A percentile compares a stretch with the other conserved stretches of the same genome.
phyloP scores from a whole-genome alignment of 345 rosid species.

The Balakata baccata region DNA sequence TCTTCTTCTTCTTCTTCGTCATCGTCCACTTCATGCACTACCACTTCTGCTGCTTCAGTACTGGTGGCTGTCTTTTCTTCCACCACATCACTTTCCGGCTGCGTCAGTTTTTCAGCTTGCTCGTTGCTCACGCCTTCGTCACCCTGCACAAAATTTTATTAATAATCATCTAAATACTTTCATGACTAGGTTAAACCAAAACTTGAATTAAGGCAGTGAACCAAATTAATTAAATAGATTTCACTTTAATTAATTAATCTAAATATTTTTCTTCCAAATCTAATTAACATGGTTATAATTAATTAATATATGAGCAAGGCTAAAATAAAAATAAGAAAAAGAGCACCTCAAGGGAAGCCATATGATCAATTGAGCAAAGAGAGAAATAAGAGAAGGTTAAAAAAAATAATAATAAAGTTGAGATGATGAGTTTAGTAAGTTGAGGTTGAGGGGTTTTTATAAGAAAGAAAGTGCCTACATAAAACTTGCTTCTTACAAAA shows the following conservation, averaged over 20 bases:
- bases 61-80: constrained; percentile 18
- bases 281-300: no score
- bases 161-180: not conserved
- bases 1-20: constrained; percentile 14
- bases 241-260: no score
- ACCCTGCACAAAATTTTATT: constrained; percentile 6
- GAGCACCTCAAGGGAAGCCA: constrained; percentile 20
- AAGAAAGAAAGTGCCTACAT: not conserved
- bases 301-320: no score
- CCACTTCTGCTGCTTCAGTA: constrained; percentile 19
- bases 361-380: not conserved
- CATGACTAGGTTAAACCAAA: no score
- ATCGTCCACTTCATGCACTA: constrained; percentile 8
- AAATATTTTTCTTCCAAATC: no score
- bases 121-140: constrained; percentile 6
- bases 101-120: not conserved
- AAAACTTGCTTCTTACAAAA: constrained; percentile 5
- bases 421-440: not conserved
- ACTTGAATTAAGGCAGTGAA: no score
- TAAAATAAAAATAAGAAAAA: not conserved
- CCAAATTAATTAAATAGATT: no score
- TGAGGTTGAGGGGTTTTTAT: constrained; percentile 10
- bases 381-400: not conserved
- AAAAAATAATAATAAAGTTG: not conserved
- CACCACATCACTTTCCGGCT: not conserved